Evolutionary conservation across 164 flowering plant species (phyloP).

Genomic region (Magnolia changhungtana): DNA sequence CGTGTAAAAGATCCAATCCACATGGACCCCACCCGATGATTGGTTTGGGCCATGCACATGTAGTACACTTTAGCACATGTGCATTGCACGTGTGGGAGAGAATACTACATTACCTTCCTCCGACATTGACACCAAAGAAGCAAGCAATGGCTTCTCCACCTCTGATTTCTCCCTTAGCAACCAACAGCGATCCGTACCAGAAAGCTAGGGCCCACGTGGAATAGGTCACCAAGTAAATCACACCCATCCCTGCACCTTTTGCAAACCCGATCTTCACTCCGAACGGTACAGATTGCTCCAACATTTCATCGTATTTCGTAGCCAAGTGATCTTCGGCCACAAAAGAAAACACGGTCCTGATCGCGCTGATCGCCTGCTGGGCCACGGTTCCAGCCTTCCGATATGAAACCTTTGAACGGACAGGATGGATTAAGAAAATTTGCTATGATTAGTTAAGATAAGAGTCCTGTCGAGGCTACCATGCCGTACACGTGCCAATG

Average conservation of each 20-base stretch:
- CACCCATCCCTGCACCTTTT: conserved; percentile 75
- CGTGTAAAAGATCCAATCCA: too few relatives aligned
- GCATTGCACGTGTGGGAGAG: not conserved
- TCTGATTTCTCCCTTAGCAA: conserved; percentile 39
- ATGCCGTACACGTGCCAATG: too few relatives aligned
- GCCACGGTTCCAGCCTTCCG: conserved; percentile 61
- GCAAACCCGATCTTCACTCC: conserved; percentile 69
- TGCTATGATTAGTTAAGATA: not conserved
- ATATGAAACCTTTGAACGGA: conserved; percentile 40
- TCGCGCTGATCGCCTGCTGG: conserved; percentile 63
- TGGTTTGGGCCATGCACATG: too few relatives aligned
- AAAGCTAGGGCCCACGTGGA: conserved; percentile 84
- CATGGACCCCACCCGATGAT: too few relatives aligned
- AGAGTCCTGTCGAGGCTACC: not conserved
- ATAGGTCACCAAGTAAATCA: conserved; percentile 68
- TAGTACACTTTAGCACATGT: not conserved
- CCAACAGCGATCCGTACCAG: conserved; percentile 72
- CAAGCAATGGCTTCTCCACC: conserved; percentile 80
- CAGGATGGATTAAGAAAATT: too few relatives aligned
- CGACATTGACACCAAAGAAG: conserved; percentile 81
- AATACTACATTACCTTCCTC: conserved; percentile 50
- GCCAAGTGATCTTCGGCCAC: conserved; percentile 57
- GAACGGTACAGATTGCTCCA: conserved; percentile 44
- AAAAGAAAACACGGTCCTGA: conserved; percentile 70
- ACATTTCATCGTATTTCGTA: conserved; percentile 35